Evolutionary conservation across 2,329 filamentous ascomycete genomes (phyloP), one percentile per base, ranked within the genome.

Genomic region (Hypoxylon sp.): DNA sequence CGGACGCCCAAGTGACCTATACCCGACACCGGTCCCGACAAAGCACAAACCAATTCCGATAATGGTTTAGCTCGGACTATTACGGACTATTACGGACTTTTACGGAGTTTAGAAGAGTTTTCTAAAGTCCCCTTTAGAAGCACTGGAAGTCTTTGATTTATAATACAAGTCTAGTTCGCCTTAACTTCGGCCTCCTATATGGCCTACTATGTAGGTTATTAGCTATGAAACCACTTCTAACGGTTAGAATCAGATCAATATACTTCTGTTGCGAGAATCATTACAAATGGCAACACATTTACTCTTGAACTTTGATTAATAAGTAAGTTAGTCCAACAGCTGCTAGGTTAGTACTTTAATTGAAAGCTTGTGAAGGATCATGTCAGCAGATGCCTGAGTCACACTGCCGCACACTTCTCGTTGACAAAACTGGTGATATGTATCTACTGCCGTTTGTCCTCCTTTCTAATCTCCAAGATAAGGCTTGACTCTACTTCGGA

Each of bases 191-290:
- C 22, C 17, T 11, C 22, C n/a, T 14, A 55, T 19, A 24, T 17
- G 8, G 37, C 37, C 35, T 22, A 22, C 19, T 3, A n/a, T n/a
- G n/a, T 29, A 17, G 37, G n/a, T 17, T 29, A 42, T 14, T 3
- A 10, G 14, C 37, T 17, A 42, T 19, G 37, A 6, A 42, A 42
- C n/a, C 6, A 3, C 22, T 47, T 58, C 17, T 48, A 33, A 58
- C 22, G 26, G 26, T 13, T 26, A n/a, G 55, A 46, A 19, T 17
- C 0, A 14, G 22, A 33, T 31, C 22, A 9, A n/a, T 67, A 67
- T 67, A 67, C 67, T 48, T 52, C 52, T 67, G 67, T 70, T 70
- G 67, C 60, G 48, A 70, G 67, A 70, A 52, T 33, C 26, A 39
- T 26, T 61, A 37, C 17, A 26, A 50, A 70, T 70, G 63, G 35